phyloP scores from a whole-genome alignment of 257 asterid genomes.

The Eustoma russellianum region DNA sequence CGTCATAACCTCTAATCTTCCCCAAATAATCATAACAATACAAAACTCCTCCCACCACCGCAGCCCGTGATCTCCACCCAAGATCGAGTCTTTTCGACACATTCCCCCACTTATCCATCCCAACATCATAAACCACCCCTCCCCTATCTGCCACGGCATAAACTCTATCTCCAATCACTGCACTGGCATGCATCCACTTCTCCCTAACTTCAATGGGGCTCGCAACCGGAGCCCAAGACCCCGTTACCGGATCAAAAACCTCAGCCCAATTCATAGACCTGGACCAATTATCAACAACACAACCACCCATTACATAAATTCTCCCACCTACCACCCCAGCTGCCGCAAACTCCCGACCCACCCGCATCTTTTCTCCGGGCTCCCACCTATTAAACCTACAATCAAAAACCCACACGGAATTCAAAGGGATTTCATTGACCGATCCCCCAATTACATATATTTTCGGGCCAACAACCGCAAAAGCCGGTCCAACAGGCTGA shows the following conservation, averaged over 20 bases:
- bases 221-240: constrained; percentile 47
- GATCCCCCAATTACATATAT: constrained; percentile 82
- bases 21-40: constrained; percentile 84
- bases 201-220: constrained; percentile 71
- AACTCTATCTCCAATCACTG: constrained; percentile 45
- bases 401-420: constrained; percentile 58
- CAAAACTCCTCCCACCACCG: constrained; percentile 60
- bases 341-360: constrained; percentile 66
- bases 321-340: constrained; percentile 55
- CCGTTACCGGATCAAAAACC: constrained; percentile 47
- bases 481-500: constrained; percentile 58
- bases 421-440: constrained; percentile 45
- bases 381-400: constrained; percentile 69
- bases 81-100: constrained; percentile 80
- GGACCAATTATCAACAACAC: constrained; percentile 69
- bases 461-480: constrained; percentile 43
- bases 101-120: constrained; percentile 46
- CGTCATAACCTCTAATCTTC: constrained; percentile 72
- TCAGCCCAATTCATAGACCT: constrained; percentile 83
- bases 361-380: constrained; percentile 59
- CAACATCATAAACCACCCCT: constrained; percentile 73
- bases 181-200: constrained; percentile 95
- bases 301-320: constrained; percentile 82
- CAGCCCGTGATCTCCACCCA: constrained; percentile 74
- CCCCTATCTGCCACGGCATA: constrained; percentile 94